Evolutionary conservation across 139 green algal species (phyloP).

Genomic region (Asterochloris erici): DNA sequence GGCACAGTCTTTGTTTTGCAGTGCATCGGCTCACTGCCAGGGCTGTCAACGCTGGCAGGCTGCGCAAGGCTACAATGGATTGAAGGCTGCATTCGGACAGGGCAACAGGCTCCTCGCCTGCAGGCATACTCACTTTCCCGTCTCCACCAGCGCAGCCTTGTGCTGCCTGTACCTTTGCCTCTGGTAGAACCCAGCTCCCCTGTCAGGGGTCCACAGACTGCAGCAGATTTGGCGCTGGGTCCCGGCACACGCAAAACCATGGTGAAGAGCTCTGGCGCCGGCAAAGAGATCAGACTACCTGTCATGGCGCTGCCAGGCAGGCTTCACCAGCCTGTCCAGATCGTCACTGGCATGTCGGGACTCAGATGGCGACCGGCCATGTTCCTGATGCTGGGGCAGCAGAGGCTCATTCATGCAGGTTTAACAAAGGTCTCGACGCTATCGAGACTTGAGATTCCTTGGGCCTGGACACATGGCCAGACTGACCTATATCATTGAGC

Average conservation of each 20-base stretch:
- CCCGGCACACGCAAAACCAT: background rate
- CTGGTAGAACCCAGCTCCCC: slow-evolving; percentile 42
- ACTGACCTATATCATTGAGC: no score
- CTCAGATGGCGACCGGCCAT: background rate
- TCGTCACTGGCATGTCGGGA: background rate
- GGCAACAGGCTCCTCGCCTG: background rate
- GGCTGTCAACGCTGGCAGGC: background rate
- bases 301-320: background rate
- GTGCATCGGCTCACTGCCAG: background rate
- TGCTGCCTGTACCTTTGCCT: slow-evolving; percentile 32
- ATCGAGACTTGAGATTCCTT: no score
- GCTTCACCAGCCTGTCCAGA: no score
- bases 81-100: background rate
- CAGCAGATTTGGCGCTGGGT: slow-evolving; percentile 5
- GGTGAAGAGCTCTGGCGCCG: background rate
- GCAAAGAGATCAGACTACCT: background rate
- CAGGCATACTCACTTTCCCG: slow-evolving; percentile 32
- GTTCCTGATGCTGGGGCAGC: background rate
- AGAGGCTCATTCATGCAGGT: background rate
- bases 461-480: no score
- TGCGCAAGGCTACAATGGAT: background rate
- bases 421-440: no score
- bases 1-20: background rate
- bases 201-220: slow-evolving; percentile 43
- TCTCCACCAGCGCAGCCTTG: slow-evolving; percentile 39